These are phyloP conservation scores for Sugiyamaella lignohabitans DNA, from an alignment of 805 yeast genomes.

Conservation along the genomic window DNA sequence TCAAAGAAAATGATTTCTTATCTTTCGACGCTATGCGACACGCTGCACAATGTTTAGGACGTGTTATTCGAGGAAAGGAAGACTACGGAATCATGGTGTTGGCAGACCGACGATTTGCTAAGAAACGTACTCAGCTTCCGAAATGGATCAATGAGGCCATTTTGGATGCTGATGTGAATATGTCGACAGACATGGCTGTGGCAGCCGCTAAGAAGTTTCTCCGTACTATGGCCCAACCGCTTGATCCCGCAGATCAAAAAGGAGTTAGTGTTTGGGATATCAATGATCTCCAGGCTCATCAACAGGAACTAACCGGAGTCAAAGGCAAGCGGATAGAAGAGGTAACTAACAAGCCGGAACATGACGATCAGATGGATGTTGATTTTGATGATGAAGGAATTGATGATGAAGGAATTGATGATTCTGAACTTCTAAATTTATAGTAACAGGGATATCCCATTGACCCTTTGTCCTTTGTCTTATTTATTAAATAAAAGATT, in stretches of 20 bases:
- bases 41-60: constrained; percentile 97
- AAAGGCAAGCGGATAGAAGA: background rate
- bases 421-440: too few relatives aligned
- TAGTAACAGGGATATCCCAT: too few relatives aligned
- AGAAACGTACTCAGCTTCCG: constrained; percentile 83
- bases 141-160: constrained; percentile 96
- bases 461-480: too few relatives aligned
- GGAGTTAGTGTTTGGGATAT: constrained; percentile 91
- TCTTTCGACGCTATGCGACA: constrained; percentile 99
- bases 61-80: constrained; percentile 95
- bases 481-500: too few relatives aligned
- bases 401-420: too few relatives aligned
- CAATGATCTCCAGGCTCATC: constrained; percentile 32
- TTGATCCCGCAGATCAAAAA: constrained; percentile 81
- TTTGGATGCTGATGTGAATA: constrained; percentile 81
- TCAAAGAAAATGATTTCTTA: constrained; percentile 86
- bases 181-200: constrained; percentile 96
- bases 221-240: constrained; percentile 90
- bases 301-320: constrained; percentile 4
- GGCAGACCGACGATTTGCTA: constrained; percentile 87
- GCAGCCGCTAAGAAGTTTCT: constrained; percentile 90
- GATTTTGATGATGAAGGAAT: too few relatives aligned
- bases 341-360: background rate
- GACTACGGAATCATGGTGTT: constrained; percentile 98
- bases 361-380: background rate